Evolutionary conservation across 257 asterid genomes (phyloP), one percentile per base, ranked within the genome.

Genomic region (Nicotiana noctiflora): DNA sequence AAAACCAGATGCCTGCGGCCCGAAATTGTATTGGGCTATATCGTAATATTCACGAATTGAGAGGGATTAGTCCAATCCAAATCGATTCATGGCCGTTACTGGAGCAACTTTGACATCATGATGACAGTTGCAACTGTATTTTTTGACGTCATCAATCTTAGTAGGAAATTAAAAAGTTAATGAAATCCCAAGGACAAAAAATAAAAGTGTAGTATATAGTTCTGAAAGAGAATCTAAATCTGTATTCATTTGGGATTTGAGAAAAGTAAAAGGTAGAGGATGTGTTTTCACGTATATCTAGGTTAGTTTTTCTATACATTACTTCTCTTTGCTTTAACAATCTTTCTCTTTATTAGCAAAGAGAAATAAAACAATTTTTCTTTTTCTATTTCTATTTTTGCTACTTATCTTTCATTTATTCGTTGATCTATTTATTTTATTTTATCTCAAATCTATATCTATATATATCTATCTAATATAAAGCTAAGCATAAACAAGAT

Each of bases 181-280:
- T 77, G 17, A 77, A 60, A 78, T 78, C 59, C 79, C 60, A n/a
- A 77, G 59, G 14, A 59, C 44, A 15, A 10, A n/a, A 77, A 5
- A 74, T 44, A 27, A 56, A 57, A 57, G 76, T 37, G n/a, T n/a
- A n/a, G 25, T 68, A 68, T 11, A 37, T 34, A 78, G 10, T 18
- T 5, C 27, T 18, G 29, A 67, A 60, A 40, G 75, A 60, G 81
- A 61, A 78, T 78, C 46, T 65, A 78, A 57, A 21, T 60, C 40
- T 77, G 27, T 40, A 61, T 60, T n/a, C 25, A 25, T 37, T 61
- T 78, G 67, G 61, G 81, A 31, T 59, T 78, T 60, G 67, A 52
- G 75, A 37, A 78, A 78, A 78, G 75, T 12, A 61, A 60, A 60
- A 78, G 74, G 11, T n/a, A 14, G 44, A 34, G 21, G 68, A 77